Conservation (phyloP, 768 basidiomycete genomes). For the Pulveroboletus sp. region DNA sequence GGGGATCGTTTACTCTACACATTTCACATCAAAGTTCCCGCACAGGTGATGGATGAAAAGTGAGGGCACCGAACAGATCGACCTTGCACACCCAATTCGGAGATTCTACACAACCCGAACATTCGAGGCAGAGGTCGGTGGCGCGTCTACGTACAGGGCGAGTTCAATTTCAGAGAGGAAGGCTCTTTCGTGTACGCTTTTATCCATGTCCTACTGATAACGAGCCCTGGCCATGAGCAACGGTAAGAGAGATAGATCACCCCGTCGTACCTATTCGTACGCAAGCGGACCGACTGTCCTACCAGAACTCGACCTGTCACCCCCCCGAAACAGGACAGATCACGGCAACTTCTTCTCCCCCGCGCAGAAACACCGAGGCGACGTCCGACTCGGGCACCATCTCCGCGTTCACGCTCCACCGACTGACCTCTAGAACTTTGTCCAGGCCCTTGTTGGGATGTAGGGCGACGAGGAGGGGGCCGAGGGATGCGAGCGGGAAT, state of each 20-base stretch:
- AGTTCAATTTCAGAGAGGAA: too few relatives aligned
- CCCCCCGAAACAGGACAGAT: conserved; percentile 84
- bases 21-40: conserved; percentile 1
- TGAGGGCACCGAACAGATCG: too few relatives aligned
- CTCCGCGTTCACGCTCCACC: conserved; percentile 79
- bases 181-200: too few relatives aligned
- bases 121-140: too few relatives aligned
- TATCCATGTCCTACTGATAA: too few relatives aligned
- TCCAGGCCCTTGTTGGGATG: conserved; percentile 49
- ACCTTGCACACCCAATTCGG: not conserved
- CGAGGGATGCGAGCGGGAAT: conserved; percentile 48
- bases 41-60: conserved; percentile 8
- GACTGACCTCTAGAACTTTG: conserved; percentile 52
- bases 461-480: conserved; percentile 45
- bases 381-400: conserved; percentile 62
- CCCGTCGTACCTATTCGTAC: not conserved
- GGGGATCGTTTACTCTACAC: not conserved
- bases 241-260: not conserved
- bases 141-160: too few relatives aligned
- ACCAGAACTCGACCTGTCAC: conserved; percentile 21
- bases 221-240: not conserved
- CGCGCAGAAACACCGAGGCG: conserved; percentile 39
- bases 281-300: not conserved
- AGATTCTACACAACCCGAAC: not conserved
- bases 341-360: conserved; percentile 74